Conservation (phyloP, 257 asterid genomes). For the Lycium barbarum region DNA sequence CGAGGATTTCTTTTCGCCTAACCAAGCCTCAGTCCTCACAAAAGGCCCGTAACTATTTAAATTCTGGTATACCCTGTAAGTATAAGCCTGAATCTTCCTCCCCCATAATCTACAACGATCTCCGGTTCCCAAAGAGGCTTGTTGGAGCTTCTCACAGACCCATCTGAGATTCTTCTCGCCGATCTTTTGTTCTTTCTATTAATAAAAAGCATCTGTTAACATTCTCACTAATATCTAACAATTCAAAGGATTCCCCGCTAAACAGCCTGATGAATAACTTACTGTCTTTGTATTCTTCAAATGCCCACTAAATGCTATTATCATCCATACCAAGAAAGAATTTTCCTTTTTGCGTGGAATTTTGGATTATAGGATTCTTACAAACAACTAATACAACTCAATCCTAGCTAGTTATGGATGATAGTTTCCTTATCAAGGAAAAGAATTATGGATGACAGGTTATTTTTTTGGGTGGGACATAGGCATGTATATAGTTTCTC, state of each 20-base stretch:
- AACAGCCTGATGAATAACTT: neutral
- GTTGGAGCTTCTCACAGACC: neutral
- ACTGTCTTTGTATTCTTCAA: neutral
- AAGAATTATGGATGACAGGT: neutral
- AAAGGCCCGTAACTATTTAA: neutral
- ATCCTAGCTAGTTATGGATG: neutral
- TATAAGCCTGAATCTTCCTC: neutral
- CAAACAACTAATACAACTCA: neutral
- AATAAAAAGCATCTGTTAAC: neutral
- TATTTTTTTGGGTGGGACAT: neutral
- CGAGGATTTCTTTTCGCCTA: neutral
- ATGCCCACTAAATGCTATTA: neutral
- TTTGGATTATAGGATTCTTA: neutral
- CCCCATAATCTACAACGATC: neutral
- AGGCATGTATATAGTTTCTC: neutral
- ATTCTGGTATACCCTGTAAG: neutral
- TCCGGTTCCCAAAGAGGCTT: neutral
- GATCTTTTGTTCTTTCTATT: neutral
- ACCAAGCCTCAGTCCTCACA: neutral
- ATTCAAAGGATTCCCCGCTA: neutral
- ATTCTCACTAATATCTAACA: neutral
- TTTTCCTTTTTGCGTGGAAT: neutral
- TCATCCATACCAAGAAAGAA: neutral
- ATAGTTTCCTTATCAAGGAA: neutral
- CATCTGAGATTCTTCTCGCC: neutral